phyloP scores from a whole-genome alignment of 2,329 filamentous ascomycete genomes.

The Amauroascus verrucosus region DNA sequence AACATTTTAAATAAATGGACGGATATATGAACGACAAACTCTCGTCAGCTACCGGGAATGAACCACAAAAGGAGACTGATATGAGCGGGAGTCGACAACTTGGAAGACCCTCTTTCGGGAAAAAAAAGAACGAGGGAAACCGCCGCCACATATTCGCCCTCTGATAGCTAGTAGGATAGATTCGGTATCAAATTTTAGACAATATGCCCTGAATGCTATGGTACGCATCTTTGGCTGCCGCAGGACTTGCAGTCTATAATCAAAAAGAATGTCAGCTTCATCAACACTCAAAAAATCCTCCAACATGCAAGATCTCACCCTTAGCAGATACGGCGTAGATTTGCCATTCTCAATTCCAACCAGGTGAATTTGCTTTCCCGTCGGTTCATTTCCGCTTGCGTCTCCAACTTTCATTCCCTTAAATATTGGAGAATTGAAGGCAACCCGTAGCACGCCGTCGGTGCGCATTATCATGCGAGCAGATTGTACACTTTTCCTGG shows the following conservation, averaged over 20 bases:
- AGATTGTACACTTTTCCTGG: conserved; percentile 30
- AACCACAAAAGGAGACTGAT: too few species aligned
- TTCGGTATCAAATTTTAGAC: conserved; percentile 1
- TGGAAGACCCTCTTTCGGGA: too few species aligned
- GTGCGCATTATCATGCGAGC: conserved; percentile 81
- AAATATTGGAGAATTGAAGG: conserved; percentile 74
- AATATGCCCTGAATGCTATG: conserved; percentile 9
- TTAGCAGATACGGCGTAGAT: conserved; percentile 45
- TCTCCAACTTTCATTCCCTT: conserved; percentile 71
- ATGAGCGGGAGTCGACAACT: too few species aligned
- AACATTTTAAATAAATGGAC: background rate
- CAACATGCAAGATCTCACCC: conserved; percentile 35
- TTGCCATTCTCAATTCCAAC: conserved; percentile 46
- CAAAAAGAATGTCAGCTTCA: conserved; percentile 1
- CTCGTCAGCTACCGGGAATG: background rate
- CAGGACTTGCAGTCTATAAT: conserved; percentile 10
- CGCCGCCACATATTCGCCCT: background rate
- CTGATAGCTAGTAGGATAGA: background rate
- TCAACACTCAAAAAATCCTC: background rate
- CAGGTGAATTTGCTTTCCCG: conserved; percentile 60
- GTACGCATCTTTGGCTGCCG: conserved; percentile 13
- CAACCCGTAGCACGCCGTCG: conserved; percentile 75
- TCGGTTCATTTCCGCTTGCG: conserved; percentile 50
- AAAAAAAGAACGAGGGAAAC: too few species aligned
- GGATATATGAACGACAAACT: background rate